Conservation (phyloP, 257 asterid species). For the Lantana camara region DNA sequence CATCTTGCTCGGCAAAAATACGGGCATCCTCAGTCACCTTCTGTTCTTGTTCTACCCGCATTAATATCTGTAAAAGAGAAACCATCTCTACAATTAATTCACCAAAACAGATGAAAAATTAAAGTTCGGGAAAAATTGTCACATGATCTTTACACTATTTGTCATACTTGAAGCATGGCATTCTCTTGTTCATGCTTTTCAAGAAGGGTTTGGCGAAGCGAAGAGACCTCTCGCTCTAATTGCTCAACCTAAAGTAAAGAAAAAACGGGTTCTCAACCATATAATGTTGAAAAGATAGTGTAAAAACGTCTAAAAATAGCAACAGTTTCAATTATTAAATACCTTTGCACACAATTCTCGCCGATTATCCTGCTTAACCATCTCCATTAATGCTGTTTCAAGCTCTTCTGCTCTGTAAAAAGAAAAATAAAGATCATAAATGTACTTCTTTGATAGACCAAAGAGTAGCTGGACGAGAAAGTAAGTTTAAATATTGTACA, state of each 20-base stretch:
- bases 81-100: background rate
- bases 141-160: background rate
- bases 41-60: conserved; percentile 97
- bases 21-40: conserved; percentile 97
- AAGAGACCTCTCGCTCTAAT: conserved; percentile 70
- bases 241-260: conserved; percentile 68
- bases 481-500: background rate
- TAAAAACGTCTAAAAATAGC: background rate
- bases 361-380: conserved; percentile 95
- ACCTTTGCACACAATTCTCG: conserved; percentile 89
- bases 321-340: conserved; percentile 15
- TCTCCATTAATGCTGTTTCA: conserved; percentile 92
- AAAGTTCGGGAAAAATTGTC: background rate
- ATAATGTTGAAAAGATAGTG: conserved; percentile 6
- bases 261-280: conserved; percentile 22
- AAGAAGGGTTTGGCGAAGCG: conserved; percentile 65
- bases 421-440: conserved; percentile 20
- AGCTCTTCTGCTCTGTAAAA: conserved; percentile 90
- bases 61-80: conserved; percentile 55
- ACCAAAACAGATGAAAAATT: background rate
- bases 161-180: conserved; percentile 92
- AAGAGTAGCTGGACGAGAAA: background rate
- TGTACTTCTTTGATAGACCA: background rate
- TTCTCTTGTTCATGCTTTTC: conserved; percentile 97
- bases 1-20: conserved; percentile 90